Conservation (phyloP, 1,139 yeast genomes). For the Scheffersomyces cryptocercus region DNA sequence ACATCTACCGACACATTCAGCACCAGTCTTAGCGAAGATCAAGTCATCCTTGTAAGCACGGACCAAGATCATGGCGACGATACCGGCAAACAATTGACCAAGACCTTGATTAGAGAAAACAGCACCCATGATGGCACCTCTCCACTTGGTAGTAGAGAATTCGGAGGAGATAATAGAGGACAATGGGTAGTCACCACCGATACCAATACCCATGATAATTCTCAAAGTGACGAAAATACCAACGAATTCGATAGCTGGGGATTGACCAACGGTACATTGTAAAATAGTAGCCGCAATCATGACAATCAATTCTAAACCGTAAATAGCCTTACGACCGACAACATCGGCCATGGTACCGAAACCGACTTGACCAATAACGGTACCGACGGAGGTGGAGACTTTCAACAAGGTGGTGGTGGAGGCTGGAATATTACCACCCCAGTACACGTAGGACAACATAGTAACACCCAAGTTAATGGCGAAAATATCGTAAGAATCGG, state of each 20-base stretch:
- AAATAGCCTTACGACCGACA: conserved; percentile 84
- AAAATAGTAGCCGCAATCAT: conserved; percentile 79
- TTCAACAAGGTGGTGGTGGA: conserved; percentile 75
- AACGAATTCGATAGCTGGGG: conserved; percentile 70
- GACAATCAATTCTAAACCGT: conserved; percentile 82
- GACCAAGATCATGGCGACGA: conserved; percentile 70
- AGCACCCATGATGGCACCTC: conserved; percentile 95
- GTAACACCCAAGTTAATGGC: conserved; percentile 81
- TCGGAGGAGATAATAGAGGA: conserved; percentile 91
- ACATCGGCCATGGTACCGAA: conserved; percentile 86
- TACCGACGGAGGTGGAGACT: conserved; percentile 91
- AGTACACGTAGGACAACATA: conserved; percentile 74
- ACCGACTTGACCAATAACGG: conserved; percentile 86
- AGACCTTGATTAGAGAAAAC: conserved; percentile 92
- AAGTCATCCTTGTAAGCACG: conserved; percentile 69
- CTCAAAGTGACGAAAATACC: conserved; percentile 77
- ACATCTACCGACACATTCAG: conserved; percentile 66
- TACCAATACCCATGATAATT: conserved; percentile 92
- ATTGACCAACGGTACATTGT: conserved; percentile 69
- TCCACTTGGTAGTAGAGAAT: conserved; percentile 88
- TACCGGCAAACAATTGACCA: conserved; percentile 87
- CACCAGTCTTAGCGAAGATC: conserved; percentile 48
- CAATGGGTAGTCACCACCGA: conserved; percentile 99
- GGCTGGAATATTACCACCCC: conserved; percentile 61
- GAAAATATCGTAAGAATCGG: conserved; percentile 90